Base-by-base conservation (phyloP, 225 moss, liverwort and hornwort genomes). In the Bryoerythrophyllum caledonicum region DNA sequence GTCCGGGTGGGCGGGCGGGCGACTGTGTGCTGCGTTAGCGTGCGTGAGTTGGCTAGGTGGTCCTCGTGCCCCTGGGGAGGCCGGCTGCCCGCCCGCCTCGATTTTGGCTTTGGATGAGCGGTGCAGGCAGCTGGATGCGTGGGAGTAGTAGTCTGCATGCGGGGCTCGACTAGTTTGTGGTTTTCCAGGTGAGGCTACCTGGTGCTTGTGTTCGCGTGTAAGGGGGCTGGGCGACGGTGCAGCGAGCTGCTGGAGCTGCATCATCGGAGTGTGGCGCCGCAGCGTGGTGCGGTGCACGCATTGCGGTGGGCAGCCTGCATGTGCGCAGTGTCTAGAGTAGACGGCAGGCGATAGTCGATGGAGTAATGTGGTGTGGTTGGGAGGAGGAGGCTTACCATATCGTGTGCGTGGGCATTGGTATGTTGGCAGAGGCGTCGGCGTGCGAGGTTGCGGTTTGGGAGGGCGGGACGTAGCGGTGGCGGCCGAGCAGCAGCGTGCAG, bases 51-150 rank as follows among this genome's bases (percentile, higher is more conserved):
- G 6, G 38, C 4, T 54, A 37, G 55, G 14, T 23, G 9, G 8
- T 17, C 15, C 24, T 38, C 55, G 2, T 59, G 1, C 19, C 30
- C n/a, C 10, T 46, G 14, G 57, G 30, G 43, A 13, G 58, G 30
- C 28, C 2, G 58, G 17, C 17, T 57, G 70, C 1, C 9, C 25
- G 58, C 34, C 11, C 48, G 48, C 48, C 17, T 17, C 17, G 1
- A 16, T 17, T 58, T 16, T 8, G 28, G 27, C 14, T 27, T 2
- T 19, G 37, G 63, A 37, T 4, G 74, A 52, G 63, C 13, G 40
- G 40, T 14, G 65, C 40, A 43, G 65, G 59, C 67, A 67, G 75
- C 58, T 75, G 66, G 66, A 66, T 34, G 10, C 10, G 9, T 17
- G 58, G 71, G 69, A 43, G 41, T 43, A 12, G 70, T 37, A 7